A percentile compares a stretch with the other conserved stretches of the same genome.
Evolutionary conservation across 169 alveolate species (phyloP).

Genomic region (Plasmodium fragile): DNA sequence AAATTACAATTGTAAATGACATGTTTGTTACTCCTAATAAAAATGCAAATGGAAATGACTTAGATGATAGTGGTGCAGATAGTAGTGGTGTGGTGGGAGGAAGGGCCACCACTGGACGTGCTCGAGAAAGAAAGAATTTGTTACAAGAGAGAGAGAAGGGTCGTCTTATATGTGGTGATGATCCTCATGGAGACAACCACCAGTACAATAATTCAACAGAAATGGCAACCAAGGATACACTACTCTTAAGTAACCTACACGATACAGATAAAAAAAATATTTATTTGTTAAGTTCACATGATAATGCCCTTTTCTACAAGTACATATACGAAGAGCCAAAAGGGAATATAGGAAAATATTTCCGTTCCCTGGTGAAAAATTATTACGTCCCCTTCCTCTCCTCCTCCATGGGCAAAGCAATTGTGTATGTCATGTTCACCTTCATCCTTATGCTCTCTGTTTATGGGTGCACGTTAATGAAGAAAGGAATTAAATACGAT

Average conservation of each 20-base stretch:
- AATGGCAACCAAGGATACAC: conserved; percentile 41
- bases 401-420: conserved; percentile 29
- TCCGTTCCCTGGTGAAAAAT: conserved; percentile 29
- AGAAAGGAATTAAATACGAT: conserved; percentile 68
- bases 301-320: conserved; percentile 61
- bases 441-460: conserved; percentile 7
- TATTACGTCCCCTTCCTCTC: conserved; percentile 69
- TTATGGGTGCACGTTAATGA: conserved; percentile 69
- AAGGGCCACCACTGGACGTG: neutral
- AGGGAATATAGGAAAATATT: conserved; percentile 66
- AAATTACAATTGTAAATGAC: neutral
- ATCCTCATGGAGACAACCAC: neutral
- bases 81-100: neutral
- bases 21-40: neutral
- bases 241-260: neutral
- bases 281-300: conserved; percentile 51
- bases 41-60: neutral
- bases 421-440: conserved; percentile 33
- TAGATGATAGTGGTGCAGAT: neutral
- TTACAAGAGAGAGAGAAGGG: neutral
- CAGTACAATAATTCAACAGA: conserved; percentile 27
- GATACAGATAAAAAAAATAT: conserved; percentile 29
- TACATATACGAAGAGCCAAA: conserved; percentile 73
- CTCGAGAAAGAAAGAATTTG: neutral
- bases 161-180: neutral